Evolutionary conservation across 441 rosid species (phyloP), one percentile per base, ranked within the genome.

Genomic region (Syzygium malaccense): DNA sequence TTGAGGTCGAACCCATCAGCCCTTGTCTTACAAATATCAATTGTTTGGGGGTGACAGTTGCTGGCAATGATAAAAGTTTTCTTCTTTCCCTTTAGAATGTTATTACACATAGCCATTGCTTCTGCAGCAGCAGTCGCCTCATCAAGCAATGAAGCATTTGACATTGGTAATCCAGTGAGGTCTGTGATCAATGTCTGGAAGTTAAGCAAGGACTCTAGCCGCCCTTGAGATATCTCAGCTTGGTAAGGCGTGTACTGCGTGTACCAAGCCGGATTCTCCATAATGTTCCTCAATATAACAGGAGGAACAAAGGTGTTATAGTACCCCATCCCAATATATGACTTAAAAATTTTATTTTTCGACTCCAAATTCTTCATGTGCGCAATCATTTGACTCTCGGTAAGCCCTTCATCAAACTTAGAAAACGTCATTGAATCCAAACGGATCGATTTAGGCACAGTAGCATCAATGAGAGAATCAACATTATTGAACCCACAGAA

Each of bases 211-310:
- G 98, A 96, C 92, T 98, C 99, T 80, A 98, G 95, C 20, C 99
- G 91, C 7, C 99, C 99, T 86, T 98, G 98, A 86, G 98, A 95
- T 85, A 98, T 94, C 98, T 98, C 99, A 56, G 99, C 99, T 89
- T 97, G 98, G 88, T 98, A 98, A 28, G 99, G 99, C 19, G 99
- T 97, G 92, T 98, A 97, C 58, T 98, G 99, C 60, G 98, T 98
- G 87, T 98, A 98, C 99, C 99, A 98, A 92, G 96, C 99, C 4
- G 99, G 98, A 93, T 98, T 98, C 94, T 98, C 99, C 96, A 96
- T 92, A 48, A 98, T 94, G 87, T 98, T 98, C 91, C 99, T 95
- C 92, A 98, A 90, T 92, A 98, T 98, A 85, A 97, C 99, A 41
- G 99, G 93, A 7, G 99, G 99, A 41, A 96, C 98, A 89, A 93